These are phyloP conservation scores for Beta macrorhiza DNA, from an alignment of 179 eudicot species.

Conservation along the genomic window DNA sequence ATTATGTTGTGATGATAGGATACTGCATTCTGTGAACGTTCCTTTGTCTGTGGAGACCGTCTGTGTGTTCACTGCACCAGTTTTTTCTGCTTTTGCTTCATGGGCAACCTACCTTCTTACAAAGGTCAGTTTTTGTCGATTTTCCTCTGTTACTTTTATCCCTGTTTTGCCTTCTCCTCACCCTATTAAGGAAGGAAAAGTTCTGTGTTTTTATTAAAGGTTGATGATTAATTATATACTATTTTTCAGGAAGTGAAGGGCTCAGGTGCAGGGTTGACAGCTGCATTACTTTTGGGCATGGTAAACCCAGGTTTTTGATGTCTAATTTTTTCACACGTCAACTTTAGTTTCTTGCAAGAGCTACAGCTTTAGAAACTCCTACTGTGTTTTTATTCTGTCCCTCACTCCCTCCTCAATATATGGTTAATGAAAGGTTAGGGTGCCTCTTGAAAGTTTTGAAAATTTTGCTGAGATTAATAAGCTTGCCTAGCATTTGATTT, in stretches of 20 bases:
- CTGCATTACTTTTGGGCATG: constrained; percentile 92
- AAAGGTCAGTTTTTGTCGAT: constrained; percentile 50
- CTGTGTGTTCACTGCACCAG: constrained; percentile 96
- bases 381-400: background rate
- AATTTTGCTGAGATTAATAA: background rate
- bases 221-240: constrained; percentile 18
- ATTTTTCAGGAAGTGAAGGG: constrained; percentile 86
- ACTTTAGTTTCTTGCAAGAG: constrained; percentile 9
- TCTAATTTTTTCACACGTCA: constrained; percentile 10
- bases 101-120: constrained; percentile 96
- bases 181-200: background rate
- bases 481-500: background rate
- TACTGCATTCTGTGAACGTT: constrained; percentile 76
- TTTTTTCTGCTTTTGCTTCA: constrained; percentile 91
- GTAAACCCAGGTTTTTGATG: constrained; percentile 35
- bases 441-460: background rate
- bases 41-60: constrained; percentile 98
- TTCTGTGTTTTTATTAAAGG: background rate
- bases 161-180: background rate
- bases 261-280: constrained; percentile 90
- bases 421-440: background rate
- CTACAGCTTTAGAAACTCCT: background rate
- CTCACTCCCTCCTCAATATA: constrained; percentile 3
- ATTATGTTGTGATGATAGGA: constrained; percentile 50
- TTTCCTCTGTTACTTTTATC: background rate